Conservation (phyloP, 2,329 filamentous ascomycete species). For the Penicillium sp. region DNA sequence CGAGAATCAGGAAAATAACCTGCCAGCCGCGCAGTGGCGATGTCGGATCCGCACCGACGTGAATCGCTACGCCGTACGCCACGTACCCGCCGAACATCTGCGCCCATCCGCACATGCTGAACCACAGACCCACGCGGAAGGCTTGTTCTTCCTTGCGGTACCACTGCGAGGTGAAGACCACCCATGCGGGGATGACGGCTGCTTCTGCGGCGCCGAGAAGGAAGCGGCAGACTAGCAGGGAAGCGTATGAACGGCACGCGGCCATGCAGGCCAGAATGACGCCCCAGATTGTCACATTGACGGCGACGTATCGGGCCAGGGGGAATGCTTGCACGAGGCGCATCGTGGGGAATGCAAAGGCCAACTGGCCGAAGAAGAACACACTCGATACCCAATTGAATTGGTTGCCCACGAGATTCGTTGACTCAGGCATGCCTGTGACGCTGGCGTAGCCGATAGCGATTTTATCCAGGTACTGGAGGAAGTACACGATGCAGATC, state of each 20-base stretch:
- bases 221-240: constrained; percentile 49
- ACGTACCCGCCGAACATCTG: constrained; percentile 41
- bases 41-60: constrained; percentile 28
- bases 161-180: constrained; percentile 36
- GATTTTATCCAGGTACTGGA: constrained; percentile 31
- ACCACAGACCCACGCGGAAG: constrained; percentile 28
- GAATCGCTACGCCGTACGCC: constrained; percentile 33
- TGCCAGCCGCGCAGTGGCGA: constrained; percentile 36
- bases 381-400: constrained; percentile 45
- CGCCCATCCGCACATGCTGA: constrained; percentile 34
- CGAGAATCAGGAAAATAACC: constrained; percentile 39
- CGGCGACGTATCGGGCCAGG: constrained; percentile 38
- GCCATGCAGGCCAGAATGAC: constrained; percentile 18
- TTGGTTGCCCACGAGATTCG: constrained; percentile 40
- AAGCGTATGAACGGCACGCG: constrained; percentile 46
- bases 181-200: constrained; percentile 27
- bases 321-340: constrained; percentile 41
- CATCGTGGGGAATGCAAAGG: constrained; percentile 41
- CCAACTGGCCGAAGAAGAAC: constrained; percentile 22
- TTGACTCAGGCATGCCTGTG: constrained; percentile 29
- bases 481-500: constrained; percentile 32
- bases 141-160: constrained; percentile 34
- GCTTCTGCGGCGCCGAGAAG: constrained; percentile 53
- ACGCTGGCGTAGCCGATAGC: constrained; percentile 28
- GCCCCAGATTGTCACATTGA: constrained; percentile 40